These are phyloP conservation scores for Coccomyxa subellipsoidea DNA, from an alignment of 163 green algal genomes.

Conservation along the genomic window DNA sequence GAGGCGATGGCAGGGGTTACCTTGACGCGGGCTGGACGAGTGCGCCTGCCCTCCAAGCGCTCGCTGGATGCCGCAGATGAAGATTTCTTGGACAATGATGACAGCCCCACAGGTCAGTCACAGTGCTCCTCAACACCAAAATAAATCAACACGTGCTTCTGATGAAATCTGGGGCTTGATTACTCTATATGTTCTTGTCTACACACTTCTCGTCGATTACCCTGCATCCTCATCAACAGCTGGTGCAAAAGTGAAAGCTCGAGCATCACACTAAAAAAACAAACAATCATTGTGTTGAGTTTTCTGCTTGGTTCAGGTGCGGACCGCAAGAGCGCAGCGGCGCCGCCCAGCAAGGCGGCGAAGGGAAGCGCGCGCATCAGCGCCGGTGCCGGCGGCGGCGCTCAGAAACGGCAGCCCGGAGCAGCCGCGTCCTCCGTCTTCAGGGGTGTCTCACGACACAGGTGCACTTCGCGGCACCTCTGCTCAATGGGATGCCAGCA, in stretches of 20 bases:
- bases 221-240: neutral
- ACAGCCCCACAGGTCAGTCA: neutral
- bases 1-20: neutral
- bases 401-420: neutral
- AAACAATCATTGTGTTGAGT: too few species aligned
- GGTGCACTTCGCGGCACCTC: neutral
- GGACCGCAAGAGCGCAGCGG: neutral
- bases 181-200: neutral
- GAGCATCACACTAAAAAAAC: too few species aligned
- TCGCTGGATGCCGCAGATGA: neutral
- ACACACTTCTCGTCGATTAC: neutral
- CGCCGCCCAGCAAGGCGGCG: neutral
- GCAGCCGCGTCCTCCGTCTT: neutral
- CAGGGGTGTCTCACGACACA: neutral
- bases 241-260: neutral
- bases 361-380: neutral
- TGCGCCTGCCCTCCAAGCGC: neutral
- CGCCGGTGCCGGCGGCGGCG: neutral
- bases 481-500: neutral
- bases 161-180: too few species aligned
- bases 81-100: neutral
- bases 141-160: too few species aligned
- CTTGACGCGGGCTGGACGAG: neutral
- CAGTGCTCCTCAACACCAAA: neutral
- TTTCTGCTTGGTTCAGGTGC: neutral